These are phyloP conservation scores for Tetracladium maxilliforme DNA, from an alignment of 2,329 filamentous ascomycete species.

Conservation along the genomic window DNA sequence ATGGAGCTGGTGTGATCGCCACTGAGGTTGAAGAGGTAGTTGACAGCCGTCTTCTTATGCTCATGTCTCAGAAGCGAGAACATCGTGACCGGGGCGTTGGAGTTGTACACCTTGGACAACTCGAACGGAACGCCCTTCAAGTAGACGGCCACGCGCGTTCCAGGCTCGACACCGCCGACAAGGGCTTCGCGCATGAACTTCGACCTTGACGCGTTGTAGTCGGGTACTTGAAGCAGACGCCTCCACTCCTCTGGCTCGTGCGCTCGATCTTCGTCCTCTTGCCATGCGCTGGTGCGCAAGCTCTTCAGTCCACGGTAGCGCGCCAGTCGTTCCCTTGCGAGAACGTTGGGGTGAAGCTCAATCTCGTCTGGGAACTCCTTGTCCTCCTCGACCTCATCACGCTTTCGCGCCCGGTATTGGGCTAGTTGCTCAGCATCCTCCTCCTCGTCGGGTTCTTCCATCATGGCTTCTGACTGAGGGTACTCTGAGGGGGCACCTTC, in stretches of 20 bases:
- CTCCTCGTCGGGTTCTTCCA: slow-evolving; percentile 70
- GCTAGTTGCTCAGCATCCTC: slow-evolving; percentile 62
- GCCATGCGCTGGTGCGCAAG: slow-evolving; percentile 75
- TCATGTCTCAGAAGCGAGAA: slow-evolving; percentile 89
- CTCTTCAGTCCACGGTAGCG: slow-evolving; percentile 89
- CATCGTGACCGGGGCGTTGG: slow-evolving; percentile 49
- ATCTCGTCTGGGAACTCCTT: slow-evolving; percentile 96
- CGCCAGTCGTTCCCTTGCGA: slow-evolving; percentile 71
- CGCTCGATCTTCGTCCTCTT: slow-evolving; percentile 72
- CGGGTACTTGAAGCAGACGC: slow-evolving; percentile 70
- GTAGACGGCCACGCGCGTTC: slow-evolving; percentile 70
- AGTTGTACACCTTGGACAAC: slow-evolving; percentile 35
- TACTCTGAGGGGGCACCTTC: slow-evolving; percentile 79
- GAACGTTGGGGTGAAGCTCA: slow-evolving; percentile 76
- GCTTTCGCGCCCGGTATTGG: slow-evolving; percentile 65
- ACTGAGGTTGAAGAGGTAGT: slow-evolving; percentile 78
- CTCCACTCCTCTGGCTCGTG: slow-evolving; percentile 86
- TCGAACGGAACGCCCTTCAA: slow-evolving; percentile 43
- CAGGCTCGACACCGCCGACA: slow-evolving; percentile 73
- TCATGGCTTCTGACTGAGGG: slow-evolving; percentile 83
- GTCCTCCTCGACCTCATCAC: slow-evolving; percentile 75
- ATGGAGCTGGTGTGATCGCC: slow-evolving; percentile 63
- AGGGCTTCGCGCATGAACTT: slow-evolving; percentile 67
- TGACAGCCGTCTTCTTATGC: slow-evolving; percentile 81
- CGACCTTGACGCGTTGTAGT: slow-evolving; percentile 76